Evolutionary conservation across 2,329 filamentous ascomycete genomes (phyloP).

Genomic region (Microsporum audouinii): DNA sequence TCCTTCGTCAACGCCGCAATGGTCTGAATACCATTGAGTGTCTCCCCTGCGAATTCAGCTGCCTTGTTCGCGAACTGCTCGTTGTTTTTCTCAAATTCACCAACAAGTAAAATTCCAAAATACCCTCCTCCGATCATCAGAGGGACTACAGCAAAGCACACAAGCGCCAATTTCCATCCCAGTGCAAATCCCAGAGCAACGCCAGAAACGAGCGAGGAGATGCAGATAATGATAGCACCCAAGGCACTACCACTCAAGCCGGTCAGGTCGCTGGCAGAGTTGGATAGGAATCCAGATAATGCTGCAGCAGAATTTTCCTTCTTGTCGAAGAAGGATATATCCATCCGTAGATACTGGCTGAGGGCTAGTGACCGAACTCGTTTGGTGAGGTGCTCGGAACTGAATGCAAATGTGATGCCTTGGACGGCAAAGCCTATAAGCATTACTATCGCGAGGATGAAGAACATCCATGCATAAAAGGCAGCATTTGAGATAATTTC

Average conservation of each 20-base stretch:
- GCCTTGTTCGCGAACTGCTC: conserved; percentile 41
- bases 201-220: conserved; percentile 49
- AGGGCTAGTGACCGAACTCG: conserved; percentile 53
- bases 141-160: conserved; percentile 58
- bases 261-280: conserved; percentile 55
- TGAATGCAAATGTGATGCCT: conserved; percentile 46
- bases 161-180: conserved; percentile 64
- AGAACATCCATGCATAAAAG: conserved; percentile 49
- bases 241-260: conserved; percentile 60
- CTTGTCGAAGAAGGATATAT: conserved; percentile 60
- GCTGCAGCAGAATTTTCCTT: conserved; percentile 49
- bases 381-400: conserved; percentile 55
- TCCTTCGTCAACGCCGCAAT: conserved; percentile 43
- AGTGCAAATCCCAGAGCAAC: conserved; percentile 58
- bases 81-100: conserved; percentile 46
- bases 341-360: conserved; percentile 53
- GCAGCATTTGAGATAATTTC: conserved; percentile 41
- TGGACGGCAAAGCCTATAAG: conserved; percentile 52
- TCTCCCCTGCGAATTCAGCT: conserved; percentile 42
- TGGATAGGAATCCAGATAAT: conserved; percentile 57
- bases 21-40: conserved; percentile 42
- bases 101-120: conserved; percentile 53
- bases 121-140: conserved; percentile 57
- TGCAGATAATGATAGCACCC: conserved; percentile 56
- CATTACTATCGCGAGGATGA: conserved; percentile 49